Evolutionary conservation across 2,329 filamentous ascomycete genomes (phyloP).

Genomic region (Orbilia ellipsospora): DNA sequence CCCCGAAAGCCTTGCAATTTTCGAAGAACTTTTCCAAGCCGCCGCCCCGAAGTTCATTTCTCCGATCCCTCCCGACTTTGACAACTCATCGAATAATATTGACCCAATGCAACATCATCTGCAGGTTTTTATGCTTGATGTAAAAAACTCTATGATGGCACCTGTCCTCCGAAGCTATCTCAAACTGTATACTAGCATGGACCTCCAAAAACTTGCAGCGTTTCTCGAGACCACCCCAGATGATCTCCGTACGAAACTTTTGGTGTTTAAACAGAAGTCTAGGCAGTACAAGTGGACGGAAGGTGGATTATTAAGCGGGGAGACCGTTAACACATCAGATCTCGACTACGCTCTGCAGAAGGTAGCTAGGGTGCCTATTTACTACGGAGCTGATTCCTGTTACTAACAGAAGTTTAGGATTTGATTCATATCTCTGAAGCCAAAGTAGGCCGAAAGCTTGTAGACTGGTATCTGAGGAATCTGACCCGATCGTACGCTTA

Average conservation of each 20-base stretch:
- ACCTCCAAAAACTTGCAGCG: slow-evolving; percentile 95
- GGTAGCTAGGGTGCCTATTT: slow-evolving; percentile 64
- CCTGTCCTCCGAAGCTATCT: slow-evolving; percentile 98
- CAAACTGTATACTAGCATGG: slow-evolving; percentile 99
- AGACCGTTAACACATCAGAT: slow-evolving; percentile 91
- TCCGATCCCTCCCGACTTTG: slow-evolving; percentile 95
- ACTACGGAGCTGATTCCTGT: no score
- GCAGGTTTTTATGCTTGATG: slow-evolving; percentile 98
- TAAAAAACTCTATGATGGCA: slow-evolving; percentile 94
- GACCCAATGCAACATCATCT: slow-evolving; percentile 98
- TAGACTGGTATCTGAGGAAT: slow-evolving; percentile 99
- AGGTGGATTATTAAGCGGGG: slow-evolving; percentile 88
- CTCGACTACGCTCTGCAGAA: slow-evolving; percentile 97
- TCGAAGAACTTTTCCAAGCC: slow-evolving; percentile 96
- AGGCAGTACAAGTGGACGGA: slow-evolving; percentile 95
- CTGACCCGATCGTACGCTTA: slow-evolving; percentile 82
- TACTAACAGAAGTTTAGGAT: slow-evolving; percentile 69
- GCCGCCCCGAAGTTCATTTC: slow-evolving; percentile 99
- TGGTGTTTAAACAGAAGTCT: slow-evolving; percentile 98
- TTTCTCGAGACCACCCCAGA: slow-evolving; percentile 98
- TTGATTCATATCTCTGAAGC: slow-evolving; percentile 98
- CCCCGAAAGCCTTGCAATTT: slow-evolving; percentile 92
- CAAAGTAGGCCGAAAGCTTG: slow-evolving; percentile 95
- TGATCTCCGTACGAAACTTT: slow-evolving; percentile 88
- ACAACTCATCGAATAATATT: slow-evolving; percentile 93